These are phyloP conservation scores for Psilocybe tampanensis DNA, from an alignment of 768 basidiomycete species.

Conservation along the genomic window DNA sequence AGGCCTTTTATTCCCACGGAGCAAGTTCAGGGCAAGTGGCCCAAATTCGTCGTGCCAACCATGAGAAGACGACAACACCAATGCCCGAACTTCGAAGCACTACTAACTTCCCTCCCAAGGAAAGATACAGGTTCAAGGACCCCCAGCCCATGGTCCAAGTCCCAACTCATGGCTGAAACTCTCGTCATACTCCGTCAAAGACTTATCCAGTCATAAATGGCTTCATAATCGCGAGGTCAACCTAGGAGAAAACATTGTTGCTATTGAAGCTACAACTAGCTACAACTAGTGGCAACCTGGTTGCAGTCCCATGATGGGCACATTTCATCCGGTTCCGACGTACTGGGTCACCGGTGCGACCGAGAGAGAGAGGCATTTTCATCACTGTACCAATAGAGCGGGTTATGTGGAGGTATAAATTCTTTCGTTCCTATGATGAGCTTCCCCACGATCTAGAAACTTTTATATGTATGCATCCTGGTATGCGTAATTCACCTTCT, in stretches of 20 bases:
- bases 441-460: constrained; percentile 20
- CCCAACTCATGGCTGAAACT: no score
- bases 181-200: no score
- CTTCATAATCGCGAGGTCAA: no score
- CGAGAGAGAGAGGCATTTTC: constrained; percentile 14
- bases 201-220: no score
- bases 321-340: constrained; percentile 17
- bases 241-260: background rate
- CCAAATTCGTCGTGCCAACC: constrained; percentile 21
- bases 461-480: constrained; percentile 10
- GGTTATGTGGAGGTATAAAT: constrained; percentile 19
- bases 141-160: background rate
- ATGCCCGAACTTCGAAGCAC: background rate
- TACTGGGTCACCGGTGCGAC: constrained; percentile 19
- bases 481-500: constrained; percentile 1
- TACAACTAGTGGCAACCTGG: constrained; percentile 8
- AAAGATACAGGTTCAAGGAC: background rate
- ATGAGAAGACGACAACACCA: constrained; percentile 18
- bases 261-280: background rate
- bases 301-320: constrained; percentile 14
- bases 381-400: constrained; percentile 15
- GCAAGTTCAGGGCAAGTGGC: constrained; percentile 3
- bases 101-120: background rate
- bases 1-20: constrained; percentile 10
- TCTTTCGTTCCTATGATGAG: constrained; percentile 11